Percentiles rank a stretch among this genome's conserved stretches.
phyloP scores from a whole-genome alignment of 306 rosid genomes.

The Dryas alaskensis region DNA sequence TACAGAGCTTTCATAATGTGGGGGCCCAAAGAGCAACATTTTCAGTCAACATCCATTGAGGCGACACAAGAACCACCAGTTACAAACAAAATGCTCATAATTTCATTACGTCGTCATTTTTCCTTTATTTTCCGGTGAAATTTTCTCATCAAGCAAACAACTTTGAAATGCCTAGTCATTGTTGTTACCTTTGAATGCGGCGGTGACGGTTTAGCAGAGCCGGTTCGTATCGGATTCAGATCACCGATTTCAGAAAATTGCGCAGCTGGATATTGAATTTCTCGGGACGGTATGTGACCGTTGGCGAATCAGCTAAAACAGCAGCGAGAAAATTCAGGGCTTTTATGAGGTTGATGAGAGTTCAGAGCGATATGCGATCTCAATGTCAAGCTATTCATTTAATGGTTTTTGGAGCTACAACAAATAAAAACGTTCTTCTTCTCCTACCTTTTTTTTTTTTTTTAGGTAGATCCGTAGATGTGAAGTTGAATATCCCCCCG shows the following conservation, averaged over 20 bases:
- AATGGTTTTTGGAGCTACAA: not conserved
- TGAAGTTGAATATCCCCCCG: not conserved
- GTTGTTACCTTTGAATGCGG: slow-evolving; percentile 17
- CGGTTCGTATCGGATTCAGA: not conserved
- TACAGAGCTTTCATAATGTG: not conserved
- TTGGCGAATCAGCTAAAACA: not conserved
- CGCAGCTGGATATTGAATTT: slow-evolving; percentile 1
- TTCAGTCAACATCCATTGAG: not conserved
- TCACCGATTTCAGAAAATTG: not conserved
- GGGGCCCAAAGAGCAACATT: slow-evolving; percentile 15
- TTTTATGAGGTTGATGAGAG: slow-evolving; percentile 8
- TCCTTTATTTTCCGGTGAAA: not conserved
- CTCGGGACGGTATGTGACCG: not conserved
- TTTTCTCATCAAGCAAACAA: slow-evolving; percentile 17
- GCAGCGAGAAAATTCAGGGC: slow-evolving; percentile 12
- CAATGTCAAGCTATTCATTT: slow-evolving; percentile 6
- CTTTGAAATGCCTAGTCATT: not conserved
- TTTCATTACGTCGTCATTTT: not conserved
- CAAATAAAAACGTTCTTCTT: not conserved
- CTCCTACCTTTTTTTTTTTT: not conserved
- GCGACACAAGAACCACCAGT: not conserved
- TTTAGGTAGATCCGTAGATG: too few relatives aligned
- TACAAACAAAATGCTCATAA: not conserved
- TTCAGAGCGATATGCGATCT: slow-evolving; percentile 8
- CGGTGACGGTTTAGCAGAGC: not conserved